Conservation (phyloP, 2,329 filamentous ascomycete genomes). For the Arthroderma sp. region DNA sequence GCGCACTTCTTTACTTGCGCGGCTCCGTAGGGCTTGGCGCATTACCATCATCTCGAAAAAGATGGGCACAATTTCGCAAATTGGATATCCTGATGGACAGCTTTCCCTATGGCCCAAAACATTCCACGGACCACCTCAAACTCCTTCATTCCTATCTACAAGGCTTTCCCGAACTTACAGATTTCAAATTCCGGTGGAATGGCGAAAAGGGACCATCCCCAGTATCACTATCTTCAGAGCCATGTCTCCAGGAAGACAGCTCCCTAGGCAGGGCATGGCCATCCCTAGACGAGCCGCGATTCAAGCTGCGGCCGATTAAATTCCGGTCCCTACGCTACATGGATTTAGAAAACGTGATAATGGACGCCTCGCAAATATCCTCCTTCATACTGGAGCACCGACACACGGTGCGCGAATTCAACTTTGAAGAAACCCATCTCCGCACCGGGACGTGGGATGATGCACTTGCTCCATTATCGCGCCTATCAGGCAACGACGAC, state of each 20-base stretch:
- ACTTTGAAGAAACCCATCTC: conserved; percentile 64
- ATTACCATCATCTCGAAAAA: conserved; percentile 54
- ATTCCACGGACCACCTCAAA: conserved; percentile 57
- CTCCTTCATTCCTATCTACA: conserved; percentile 71
- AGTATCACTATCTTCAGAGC: conserved; percentile 55
- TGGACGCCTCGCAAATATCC: conserved; percentile 58
- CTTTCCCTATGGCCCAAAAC: conserved; percentile 33
- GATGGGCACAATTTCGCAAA: conserved; percentile 66
- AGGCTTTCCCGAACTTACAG: conserved; percentile 52
- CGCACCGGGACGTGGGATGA: conserved; percentile 67
- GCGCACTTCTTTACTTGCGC: conserved; percentile 63
- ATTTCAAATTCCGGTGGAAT: conserved; percentile 65
- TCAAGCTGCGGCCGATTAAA: conserved; percentile 40
- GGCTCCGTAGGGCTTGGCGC: conserved; percentile 61
- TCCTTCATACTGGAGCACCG: conserved; percentile 55
- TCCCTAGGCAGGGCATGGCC: conserved; percentile 21
- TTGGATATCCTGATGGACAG: conserved; percentile 60
- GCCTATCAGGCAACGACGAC: conserved; percentile 12
- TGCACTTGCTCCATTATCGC: conserved; percentile 57
- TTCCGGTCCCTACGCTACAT: conserved; percentile 58
- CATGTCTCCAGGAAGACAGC: conserved; percentile 40
- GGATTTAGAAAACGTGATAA: conserved; percentile 56
- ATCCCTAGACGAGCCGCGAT: conserved; percentile 23
- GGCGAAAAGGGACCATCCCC: conserved; percentile 61
- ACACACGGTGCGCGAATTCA: conserved; percentile 58